Conservation (phyloP, 768 basidiomycete genomes). For the Leccinum variicolor region DNA sequence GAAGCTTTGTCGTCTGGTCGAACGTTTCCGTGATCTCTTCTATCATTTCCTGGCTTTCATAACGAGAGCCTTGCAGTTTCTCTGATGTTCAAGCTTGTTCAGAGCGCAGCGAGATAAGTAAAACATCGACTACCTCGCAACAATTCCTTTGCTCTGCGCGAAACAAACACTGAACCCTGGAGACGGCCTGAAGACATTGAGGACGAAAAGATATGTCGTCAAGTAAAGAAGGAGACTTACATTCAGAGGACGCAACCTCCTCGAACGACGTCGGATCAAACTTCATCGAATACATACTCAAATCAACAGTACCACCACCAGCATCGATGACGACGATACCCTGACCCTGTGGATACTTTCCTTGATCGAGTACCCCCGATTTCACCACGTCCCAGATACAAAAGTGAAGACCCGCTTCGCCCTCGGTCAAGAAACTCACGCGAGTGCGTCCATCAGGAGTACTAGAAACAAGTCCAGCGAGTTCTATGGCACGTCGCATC, state of each 20-base stretch:
- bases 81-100: slow-evolving; percentile 9
- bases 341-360: slow-evolving; percentile 16
- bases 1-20: slow-evolving; percentile 36
- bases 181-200: slow-evolving; percentile 29
- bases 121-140: slow-evolving; percentile 29
- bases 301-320: slow-evolving; percentile 41
- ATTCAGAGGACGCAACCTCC: slow-evolving; percentile 32
- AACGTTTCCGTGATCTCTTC: slow-evolving; percentile 31
- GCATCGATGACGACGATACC: slow-evolving; percentile 46
- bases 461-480: slow-evolving; percentile 47
- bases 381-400: slow-evolving; percentile 38
- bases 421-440: slow-evolving; percentile 54
- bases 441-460: slow-evolving; percentile 35
- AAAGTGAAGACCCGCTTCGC: slow-evolving; percentile 58
- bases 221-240: slow-evolving; percentile 11
- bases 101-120: background rate
- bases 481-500: slow-evolving; percentile 49
- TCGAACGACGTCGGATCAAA: slow-evolving; percentile 28
- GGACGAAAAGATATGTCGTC: background rate
- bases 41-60: slow-evolving; percentile 29
- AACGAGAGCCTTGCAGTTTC: slow-evolving; percentile 26
- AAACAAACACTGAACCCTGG: slow-evolving; percentile 38
- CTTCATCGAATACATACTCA: slow-evolving; percentile 38
- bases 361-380: slow-evolving; percentile 9
- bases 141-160: slow-evolving; percentile 25